Evolutionary conservation across 345 rosid genomes (phyloP), one percentile per base, ranked within the genome.

Genomic region (Populus deltoides): DNA sequence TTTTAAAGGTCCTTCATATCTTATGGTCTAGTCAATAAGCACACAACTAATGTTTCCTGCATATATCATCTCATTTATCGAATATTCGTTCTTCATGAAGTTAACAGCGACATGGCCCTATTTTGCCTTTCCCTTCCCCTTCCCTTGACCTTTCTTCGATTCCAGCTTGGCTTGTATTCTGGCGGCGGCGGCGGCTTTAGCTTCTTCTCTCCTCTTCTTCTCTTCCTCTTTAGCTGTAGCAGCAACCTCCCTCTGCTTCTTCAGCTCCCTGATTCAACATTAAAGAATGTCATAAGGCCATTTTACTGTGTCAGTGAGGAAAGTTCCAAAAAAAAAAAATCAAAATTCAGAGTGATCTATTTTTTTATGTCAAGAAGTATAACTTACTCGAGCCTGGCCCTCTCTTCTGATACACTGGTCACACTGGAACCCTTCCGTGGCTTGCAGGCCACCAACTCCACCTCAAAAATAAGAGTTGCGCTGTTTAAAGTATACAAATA

Each of bases 141-240:
- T 93, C 55, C 96, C 95, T 49, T 93, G 90, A 66, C 87, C 92
- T 79, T 90, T 96, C 91, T 93, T 92, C 10, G 98, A 81, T 6
- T 89, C 98, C 51, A 96, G 77, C 87, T 96, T 93, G 86, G 98
- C 97, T 67, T 91, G 98, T 76, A 93, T 82, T 29, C 97, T 92
- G 29, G 98, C 93, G n/a, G 98, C 94, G 0, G 97, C 97, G 0
- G 98, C 93, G 6, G 98, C 98, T 83, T 93, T 93, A 18, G 98
- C 98, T 81, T 89, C 97, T 83, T 96, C 98, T 81, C 99, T 86
- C 86, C 81, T 93, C 87, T 78, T 92, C 87, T 92, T 91, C 69
- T 92, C 97, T 74, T 89, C 98, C 78, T 91, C 99, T 80, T 92
- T 96, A 5, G 73, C 73, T 8, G 94, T 88, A 6, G 97, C 94